Evolutionary conservation across 1,284 basidiomycete species (phyloP).

Genomic region (Irpex lacteus): DNA sequence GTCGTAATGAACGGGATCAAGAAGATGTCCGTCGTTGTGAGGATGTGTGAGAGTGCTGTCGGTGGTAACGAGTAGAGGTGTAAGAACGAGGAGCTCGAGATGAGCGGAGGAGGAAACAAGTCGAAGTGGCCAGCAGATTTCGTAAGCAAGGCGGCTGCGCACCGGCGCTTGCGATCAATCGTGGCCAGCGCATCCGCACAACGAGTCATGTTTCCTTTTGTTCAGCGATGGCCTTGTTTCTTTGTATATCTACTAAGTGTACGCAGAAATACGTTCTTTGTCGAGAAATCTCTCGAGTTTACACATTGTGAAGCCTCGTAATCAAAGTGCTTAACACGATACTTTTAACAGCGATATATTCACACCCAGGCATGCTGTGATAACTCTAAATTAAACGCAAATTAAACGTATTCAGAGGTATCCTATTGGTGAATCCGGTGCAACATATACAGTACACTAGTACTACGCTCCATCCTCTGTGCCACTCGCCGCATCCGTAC

Average conservation of each 20-base stretch:
- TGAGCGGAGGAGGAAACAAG: neutral
- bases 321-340: no score
- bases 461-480: constrained; percentile 2
- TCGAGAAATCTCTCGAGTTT: no score
- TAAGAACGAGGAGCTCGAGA: constrained; percentile 5
- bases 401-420: neutral
- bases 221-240: no score
- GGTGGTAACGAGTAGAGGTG: constrained; percentile 8
- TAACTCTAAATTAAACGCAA: neutral
- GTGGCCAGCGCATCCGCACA: neutral
- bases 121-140: neutral
- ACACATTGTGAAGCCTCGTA: no score
- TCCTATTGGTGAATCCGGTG: neutral
- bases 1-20: neutral
- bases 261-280: no score
- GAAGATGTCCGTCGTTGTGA: neutral
- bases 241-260: no score
- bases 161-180: constrained; percentile 1
- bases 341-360: no score
- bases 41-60: neutral
- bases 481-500: neutral
- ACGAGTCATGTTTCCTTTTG: neutral
- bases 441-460: no score
- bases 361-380: neutral
- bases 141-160: constrained; percentile 6